Evolutionary conservation across 805 yeast species (phyloP).

Genomic region (Maudiozyma turicensis): DNA sequence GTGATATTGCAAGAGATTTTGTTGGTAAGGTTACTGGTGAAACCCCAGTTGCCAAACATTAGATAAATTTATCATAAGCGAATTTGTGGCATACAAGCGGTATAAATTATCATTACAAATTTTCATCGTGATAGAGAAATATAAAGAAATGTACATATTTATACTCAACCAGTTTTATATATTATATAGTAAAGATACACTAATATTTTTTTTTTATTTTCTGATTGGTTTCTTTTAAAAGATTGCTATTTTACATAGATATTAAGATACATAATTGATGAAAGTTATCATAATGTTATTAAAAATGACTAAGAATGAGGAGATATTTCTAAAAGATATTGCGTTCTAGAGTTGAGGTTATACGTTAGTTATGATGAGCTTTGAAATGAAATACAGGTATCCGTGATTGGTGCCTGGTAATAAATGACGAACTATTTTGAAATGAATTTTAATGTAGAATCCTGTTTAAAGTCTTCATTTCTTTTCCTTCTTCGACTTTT

Average conservation of each 20-base stretch:
- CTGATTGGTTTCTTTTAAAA: not conserved
- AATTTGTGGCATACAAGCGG: not conserved
- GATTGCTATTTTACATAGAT: slow-evolving; percentile 4
- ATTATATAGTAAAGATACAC: not conserved
- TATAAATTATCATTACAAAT: not conserved
- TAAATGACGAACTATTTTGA: not conserved
- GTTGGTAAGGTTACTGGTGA: slow-evolving; percentile 57
- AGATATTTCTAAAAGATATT: too few relatives aligned
- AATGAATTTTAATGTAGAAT: not conserved
- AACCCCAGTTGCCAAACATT: slow-evolving; percentile 36
- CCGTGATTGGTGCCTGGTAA: too few relatives aligned
- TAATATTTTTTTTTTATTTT: not conserved
- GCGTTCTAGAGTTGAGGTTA: too few relatives aligned
- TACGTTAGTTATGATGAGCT: too few relatives aligned
- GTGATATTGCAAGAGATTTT: slow-evolving; percentile 78
- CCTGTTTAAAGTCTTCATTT: slow-evolving; percentile 5
- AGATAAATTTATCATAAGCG: not conserved
- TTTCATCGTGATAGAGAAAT: not conserved
- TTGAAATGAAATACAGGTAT: too few relatives aligned
- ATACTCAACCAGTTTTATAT: not conserved
- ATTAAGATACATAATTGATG: not conserved
- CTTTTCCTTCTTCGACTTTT: slow-evolving; percentile 27
- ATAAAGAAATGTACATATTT: not conserved
- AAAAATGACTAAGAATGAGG: too few relatives aligned
- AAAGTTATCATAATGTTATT: not conserved